Evolutionary conservation across 1,284 basidiomycete species (phyloP), one percentile per base, ranked within the genome.

Genomic region (Ceratobasidium sp.): DNA sequence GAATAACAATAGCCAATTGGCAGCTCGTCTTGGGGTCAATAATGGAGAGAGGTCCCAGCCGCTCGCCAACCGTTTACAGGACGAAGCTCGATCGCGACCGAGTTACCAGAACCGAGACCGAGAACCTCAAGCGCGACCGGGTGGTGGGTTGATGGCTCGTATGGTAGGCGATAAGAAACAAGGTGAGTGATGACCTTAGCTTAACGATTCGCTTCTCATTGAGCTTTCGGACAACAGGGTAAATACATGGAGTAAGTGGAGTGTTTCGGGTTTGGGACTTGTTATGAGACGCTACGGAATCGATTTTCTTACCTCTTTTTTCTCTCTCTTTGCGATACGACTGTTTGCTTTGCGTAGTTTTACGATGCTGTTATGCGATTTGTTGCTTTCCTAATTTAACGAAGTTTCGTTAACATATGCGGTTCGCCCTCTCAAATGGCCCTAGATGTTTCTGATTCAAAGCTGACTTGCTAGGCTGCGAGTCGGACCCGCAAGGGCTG

Each of bases 81-180:
- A 50, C 50, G 50, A 68, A 7, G 2, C 5, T 6, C 28, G 33
- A 17, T 20, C 26, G 13, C 28, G 33, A 23, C 3, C 66, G 20
- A 38, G 13, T 38, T 54, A 68, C 40, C 50, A 68, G 20, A 54
- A 40, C 20, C n/a, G 50, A 52, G 33, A 40, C 17, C 46, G 33
- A n/a, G 66, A 52, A 12, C 50, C 48, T 54, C 48, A 46, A n/a
- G 12, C 46, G 6, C 66, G 66, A 15, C 44, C 50, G 7, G 66
- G 66, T 20, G 66, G 66, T 54, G 33, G 33, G 1, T 40, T 68
- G 66, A 52, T 68, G 66, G 66, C 66, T n/a, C 46, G 66, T 23
- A 68, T 68, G 66, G 33, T 54, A 3, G 66, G 66, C 3, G 59
- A 62, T n/a, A 68, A 40, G 50, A 68, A 33, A 40, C 33, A 46